Base-by-base conservation (phyloP, 768 basidiomycete genomes). In the Termitomyces sp. region DNA sequence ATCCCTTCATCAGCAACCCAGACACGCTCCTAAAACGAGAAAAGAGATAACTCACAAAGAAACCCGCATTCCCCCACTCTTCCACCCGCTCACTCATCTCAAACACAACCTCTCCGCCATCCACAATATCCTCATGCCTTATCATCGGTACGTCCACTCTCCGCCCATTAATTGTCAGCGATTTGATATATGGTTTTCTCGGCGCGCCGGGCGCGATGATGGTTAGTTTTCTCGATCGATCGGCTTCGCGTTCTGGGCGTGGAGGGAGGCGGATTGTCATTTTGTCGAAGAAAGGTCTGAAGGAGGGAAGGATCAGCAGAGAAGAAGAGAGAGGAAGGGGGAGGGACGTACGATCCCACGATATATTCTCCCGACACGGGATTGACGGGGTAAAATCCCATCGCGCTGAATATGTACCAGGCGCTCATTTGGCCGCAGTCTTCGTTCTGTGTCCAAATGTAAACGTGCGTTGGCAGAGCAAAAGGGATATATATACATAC, bases 371-470 rank as follows among this genome's bases (percentile, higher is more conserved):
- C 86, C 0, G 88, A 89, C 0, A 88, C 88, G 0, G 92, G 92
- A 68, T 93, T 88, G 44, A 93, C 90, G 40, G 90, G 91, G 66
- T 94, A 94, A 71, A 94, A 90, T 1, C 92, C 91, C 72, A 94
- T 79, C 0, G 90, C 85, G 54, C 85, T 88, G 75, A 92, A 93
- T 15, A 93, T 80, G 66, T 88, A 93, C 92, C 92, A 94, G 0
- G 91, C 89, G 66, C 89, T 91, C 92, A 94, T 94, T 70, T 94
- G 92, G 1, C 92, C 91, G 64, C 91, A 93, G 68, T 94, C 92
- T 70, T 94, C 92, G 66, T 94, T 94, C 88, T 92, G 62, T 28
- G 58, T 11, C 57, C 7, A 55, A 45, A 22, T 12, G 15, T 35
- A 9, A 40, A 15, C 4, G 9, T 6, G 8, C 38, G 16, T 39